These are phyloP conservation scores for Thermoascus crustaceus DNA, from an alignment of 2,329 filamentous ascomycete species.

Conservation along the genomic window DNA sequence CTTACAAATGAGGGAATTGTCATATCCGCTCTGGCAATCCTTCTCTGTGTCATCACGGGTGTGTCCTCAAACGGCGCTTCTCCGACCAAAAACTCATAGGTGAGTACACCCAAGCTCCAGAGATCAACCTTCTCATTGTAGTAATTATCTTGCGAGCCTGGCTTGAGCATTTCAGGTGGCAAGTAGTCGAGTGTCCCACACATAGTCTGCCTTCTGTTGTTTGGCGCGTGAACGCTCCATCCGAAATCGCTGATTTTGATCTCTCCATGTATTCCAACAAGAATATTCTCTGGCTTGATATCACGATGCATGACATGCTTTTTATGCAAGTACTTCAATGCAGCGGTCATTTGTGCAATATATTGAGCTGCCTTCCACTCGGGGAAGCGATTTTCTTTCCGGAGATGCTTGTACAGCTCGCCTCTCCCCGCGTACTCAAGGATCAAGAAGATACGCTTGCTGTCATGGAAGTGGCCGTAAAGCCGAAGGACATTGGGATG, in stretches of 20 bases:
- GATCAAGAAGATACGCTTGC: constrained; percentile 78
- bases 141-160: constrained; percentile 70
- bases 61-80: constrained; percentile 97
- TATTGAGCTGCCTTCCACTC: constrained; percentile 84
- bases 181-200: constrained; percentile 97
- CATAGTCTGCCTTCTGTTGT: constrained; percentile 87
- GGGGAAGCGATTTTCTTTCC: constrained; percentile 68
- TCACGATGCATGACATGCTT: constrained; percentile 97
- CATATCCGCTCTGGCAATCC: constrained; percentile 87
- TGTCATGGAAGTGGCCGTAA: constrained; percentile 83
- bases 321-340: constrained; percentile 81
- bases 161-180: constrained; percentile 93
- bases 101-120: constrained; percentile 91
- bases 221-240: constrained; percentile 96
- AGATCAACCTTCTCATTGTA: constrained; percentile 95
- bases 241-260: constrained; percentile 98
- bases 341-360: constrained; percentile 83
- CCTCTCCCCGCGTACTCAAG: constrained; percentile 80
- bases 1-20: constrained; percentile 84
- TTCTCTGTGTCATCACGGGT: constrained; percentile 83
- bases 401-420: constrained; percentile 79
- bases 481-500: constrained; percentile 79
- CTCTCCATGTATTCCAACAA: constrained; percentile 92
- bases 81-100: constrained; percentile 91
- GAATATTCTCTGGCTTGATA: constrained; percentile 96